Base-by-base conservation (phyloP, 2,329 filamentous ascomycete species). In the Botrytis galanthina region DNA sequence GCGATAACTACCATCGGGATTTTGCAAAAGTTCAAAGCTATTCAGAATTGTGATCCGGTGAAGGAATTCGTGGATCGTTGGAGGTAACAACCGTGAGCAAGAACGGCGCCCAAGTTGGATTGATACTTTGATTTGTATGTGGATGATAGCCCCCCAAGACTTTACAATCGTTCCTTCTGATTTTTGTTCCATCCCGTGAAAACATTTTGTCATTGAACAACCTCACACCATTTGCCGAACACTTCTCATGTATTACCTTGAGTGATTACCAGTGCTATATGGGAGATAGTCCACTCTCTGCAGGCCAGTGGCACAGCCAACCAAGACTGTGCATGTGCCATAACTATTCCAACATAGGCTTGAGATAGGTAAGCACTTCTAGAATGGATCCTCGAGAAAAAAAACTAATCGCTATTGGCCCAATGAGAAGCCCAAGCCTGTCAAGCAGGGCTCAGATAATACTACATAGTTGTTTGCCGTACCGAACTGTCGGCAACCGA, bases 71-170 rank as follows among this genome's bases (percentile, higher is more conserved):
- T 54, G 14, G 70, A 63, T 63, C 35, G 26, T 42, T 71, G 59
- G 70, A 44, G 35, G 70, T 64, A 14, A 54, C 44, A 26, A 64
- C 70, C 1, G 59, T 64, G 70, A 71, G 60, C 14, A 64, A 71
- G 70, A 71, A 64, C 26, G 70, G 60, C 8, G 46, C 60, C 1
- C 18, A 32, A 18, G 35, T 64, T 32, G 60, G 60, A 29, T 26
- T 71, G 0, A 64, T 46, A 1, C 10, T n/a, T n/a, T 71, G 1
- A 48, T 51, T 35, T 39, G 1, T 71, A 62, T 3, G 1, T 20
- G 54, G 14, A 68, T 12, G 51, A 16, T 39, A 32, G 64, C 8
- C 4, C 2, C 2, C 35, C 7, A 26, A n/a, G 5, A 42, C 6
- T 42, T 29, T 62, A 10, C 35, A 18, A 39, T 26, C 37, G 0